Evolutionary conservation across 192 early-diverging fungal species (phyloP), one percentile per base, ranked within the genome.

Genomic region (Mortierella antarctica): DNA sequence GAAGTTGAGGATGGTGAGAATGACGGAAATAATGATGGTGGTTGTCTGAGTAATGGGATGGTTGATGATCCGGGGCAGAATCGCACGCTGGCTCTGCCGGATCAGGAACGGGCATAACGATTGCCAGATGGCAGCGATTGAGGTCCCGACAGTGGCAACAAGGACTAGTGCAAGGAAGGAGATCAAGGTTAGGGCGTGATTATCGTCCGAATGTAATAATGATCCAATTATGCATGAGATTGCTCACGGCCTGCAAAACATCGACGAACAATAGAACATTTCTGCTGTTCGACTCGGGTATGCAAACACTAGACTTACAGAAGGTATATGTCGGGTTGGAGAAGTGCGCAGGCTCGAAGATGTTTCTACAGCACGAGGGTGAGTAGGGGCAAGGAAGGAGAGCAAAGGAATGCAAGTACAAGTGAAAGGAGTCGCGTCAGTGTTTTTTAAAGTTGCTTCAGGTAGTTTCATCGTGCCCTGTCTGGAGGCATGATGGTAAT

Each of bases 1-100:
- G 41, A 80, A 80, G 45, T 80, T 80, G 70, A 71, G 59, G 31
- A 68, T 15, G 5, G 68, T 68, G 10, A 80, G 65, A 18, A 72
- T 55, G 20, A 53, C 48, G n/a, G 77, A 71, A 23, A 80, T 17
- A 42, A 72, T 53, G 47, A 80, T 71, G 0, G 65, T 68, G 1
- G 55, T 68, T 0, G 77, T 72, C 31, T 80, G 77, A 7, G 67
- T 80, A 6, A 18, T 21, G 1, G 77, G 65, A n/a, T 80, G 77
- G 44, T 72, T 80, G 65, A 80, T 80, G 58, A 80, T 58, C 48
- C 65, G 47, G 0, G 70, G 70, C 51, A 65, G 62, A 6, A 68
- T 1, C 2, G 51, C 13, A 7, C 41, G 15, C 23, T 65, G 70
- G 8, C 60, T 47, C 12, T 41, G 31, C 13, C 70, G 70, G 48